These are phyloP conservation scores for Macaranga tanarius DNA, from an alignment of 441 rosid genomes.

Conservation along the genomic window DNA sequence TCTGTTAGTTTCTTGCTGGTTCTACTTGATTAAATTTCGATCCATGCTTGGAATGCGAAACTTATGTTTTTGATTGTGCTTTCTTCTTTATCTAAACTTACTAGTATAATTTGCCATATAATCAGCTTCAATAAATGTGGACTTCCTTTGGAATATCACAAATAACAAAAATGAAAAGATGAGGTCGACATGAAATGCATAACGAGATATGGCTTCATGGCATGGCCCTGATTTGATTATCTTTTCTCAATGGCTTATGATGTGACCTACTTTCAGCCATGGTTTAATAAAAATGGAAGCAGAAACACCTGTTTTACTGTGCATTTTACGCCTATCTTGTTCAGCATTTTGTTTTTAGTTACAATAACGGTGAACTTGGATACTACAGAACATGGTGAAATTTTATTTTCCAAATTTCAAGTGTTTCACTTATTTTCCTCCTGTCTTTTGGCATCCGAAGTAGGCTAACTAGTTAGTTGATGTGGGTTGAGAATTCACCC, in stretches of 20 bases:
- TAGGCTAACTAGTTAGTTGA: background rate
- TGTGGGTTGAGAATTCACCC: background rate
- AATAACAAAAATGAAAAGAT: background rate
- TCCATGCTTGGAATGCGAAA: background rate
- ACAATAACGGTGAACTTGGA: background rate
- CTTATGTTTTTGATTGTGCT: background rate
- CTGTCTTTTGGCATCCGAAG: background rate
- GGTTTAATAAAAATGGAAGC: slow-evolving; percentile 3
- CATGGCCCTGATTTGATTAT: background rate
- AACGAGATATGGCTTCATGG: background rate
- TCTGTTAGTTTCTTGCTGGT: background rate
- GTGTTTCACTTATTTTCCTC: background rate
- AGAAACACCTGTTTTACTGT: background rate
- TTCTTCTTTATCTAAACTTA: background rate
- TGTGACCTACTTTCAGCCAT: background rate
- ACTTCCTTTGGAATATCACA: background rate
- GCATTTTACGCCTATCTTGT: background rate
- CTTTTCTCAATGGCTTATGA: background rate
- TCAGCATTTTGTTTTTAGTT: background rate
- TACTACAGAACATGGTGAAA: background rate
- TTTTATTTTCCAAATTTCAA: background rate
- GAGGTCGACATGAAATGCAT: slow-evolving; percentile 4
- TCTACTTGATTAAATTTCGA: background rate
- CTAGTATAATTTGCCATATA: background rate
- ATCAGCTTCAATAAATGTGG: background rate